Evolutionary conservation across 2,329 filamentous ascomycete genomes (phyloP), one percentile per base, ranked within the genome.

Genomic region (Teratosphaeria zuluensis): DNA sequence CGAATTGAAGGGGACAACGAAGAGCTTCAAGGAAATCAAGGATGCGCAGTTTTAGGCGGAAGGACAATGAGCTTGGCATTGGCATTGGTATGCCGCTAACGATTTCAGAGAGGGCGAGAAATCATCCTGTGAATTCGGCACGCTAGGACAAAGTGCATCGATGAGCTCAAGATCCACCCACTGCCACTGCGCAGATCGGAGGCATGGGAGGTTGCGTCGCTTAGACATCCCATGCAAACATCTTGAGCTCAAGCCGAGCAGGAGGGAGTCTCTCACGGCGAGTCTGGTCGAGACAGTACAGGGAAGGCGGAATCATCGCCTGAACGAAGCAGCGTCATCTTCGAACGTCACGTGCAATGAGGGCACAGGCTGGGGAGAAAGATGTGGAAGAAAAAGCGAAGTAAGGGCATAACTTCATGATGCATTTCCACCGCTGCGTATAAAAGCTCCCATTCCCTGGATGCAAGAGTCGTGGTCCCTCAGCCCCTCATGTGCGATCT

Each of bases 1-100:
- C 75, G 78, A 84, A 56, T 80, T 81, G 60, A 75, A 71, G 62
- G 69, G 70, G 21, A 73, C 70, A 51, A 70, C 62, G 61, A 73
- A 73, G 66, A 72, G 66, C 54, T 73, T 72, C 42, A 67, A 66
- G 60, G 75, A 76, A 58, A 75, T 77, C 55, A 76, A 74, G 66
- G 70, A 69, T 63, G 60, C 61, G n/a, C 51, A 51, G 35, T 60
- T 64, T 38, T 64, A 48, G 42, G 35, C 35, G 5, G 35, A 11
- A 38, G 33, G 3, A 42, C 35, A 5, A 14, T 14, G 35, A 16
- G 7, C 35, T 14, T 14, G 9, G 35, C 14, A 14, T 5, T 14
- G 35, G 5, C 8, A 42, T 4, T 4, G 24, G 4, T 28, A 28
- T 28, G 24, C 24, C 24, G 24, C 24, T 28, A 2, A 28, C 24